A percentile compares a stretch with the other conserved stretches of the same genome.
Evolutionary conservation across 2,329 filamentous ascomycete genomes (phyloP).

Genomic region (Microcera coccophila): DNA sequence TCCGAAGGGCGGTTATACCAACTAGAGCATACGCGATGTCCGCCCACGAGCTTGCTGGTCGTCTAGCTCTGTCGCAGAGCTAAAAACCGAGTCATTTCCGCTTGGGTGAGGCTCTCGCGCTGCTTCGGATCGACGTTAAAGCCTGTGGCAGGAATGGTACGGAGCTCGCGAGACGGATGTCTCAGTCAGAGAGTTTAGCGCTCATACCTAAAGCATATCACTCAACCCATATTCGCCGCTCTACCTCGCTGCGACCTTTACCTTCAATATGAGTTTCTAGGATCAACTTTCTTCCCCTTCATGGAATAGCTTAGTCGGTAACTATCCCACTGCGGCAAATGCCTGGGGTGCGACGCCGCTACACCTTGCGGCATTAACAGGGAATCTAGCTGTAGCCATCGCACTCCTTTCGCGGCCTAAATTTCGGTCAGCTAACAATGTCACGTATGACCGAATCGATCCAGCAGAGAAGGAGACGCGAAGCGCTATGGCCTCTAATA

Average conservation of each 20-base stretch:
- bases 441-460: background rate
- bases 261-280: background rate
- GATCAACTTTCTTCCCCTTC: background rate
- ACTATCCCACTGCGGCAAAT: background rate
- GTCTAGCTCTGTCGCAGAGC: no score
- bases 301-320: background rate
- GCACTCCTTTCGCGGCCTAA: background rate
- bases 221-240: background rate
- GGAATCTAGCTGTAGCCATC: background rate
- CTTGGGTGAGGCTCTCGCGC: background rate
- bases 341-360: slow-evolving; percentile 3
- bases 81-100: slow-evolving; percentile 3
- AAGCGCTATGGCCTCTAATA: background rate
- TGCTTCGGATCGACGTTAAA: background rate
- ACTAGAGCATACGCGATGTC: background rate
- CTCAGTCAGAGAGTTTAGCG: no score
- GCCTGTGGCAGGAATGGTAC: no score
- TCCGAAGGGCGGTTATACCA: no score
- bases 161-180: no score
- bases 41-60: background rate
- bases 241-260: slow-evolving; percentile 1
- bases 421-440: no score
- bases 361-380: slow-evolving; percentile 1
- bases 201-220: background rate
- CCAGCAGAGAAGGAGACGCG: background rate